A percentile compares a stretch with the other conserved stretches of the same genome.
Conservation (phyloP, 2,329 filamentous ascomycete genomes). For the Beauveria rudraprayagi region DNA sequence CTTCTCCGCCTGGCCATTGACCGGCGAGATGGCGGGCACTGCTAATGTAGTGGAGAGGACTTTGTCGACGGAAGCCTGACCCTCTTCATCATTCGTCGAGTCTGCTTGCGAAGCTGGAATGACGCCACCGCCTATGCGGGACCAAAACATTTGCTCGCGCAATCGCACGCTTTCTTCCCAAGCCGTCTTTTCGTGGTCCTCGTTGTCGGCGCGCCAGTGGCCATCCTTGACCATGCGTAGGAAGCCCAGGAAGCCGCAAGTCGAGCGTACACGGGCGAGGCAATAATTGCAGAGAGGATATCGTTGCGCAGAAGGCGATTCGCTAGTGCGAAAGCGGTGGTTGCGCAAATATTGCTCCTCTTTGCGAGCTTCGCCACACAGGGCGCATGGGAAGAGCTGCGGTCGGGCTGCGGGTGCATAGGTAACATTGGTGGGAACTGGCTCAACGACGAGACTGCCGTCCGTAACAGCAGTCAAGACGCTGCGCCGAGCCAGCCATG, state of each 20-base stretch:
- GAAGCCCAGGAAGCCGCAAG: slow-evolving; percentile 89
- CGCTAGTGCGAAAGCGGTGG: slow-evolving; percentile 82
- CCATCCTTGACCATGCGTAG: slow-evolving; percentile 86
- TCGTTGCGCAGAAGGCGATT: slow-evolving; percentile 76
- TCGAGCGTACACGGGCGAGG: slow-evolving; percentile 71
- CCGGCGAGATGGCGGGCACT: background rate
- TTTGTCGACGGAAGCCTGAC: background rate
- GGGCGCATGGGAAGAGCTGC: slow-evolving; percentile 62
- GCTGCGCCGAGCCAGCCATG: slow-evolving; percentile 83
- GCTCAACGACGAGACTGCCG: slow-evolving; percentile 82
- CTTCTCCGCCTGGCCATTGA: background rate
- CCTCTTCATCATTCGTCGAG: background rate
- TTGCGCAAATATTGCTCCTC: slow-evolving; percentile 65
- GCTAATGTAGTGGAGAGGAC: background rate
- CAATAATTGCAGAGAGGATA: slow-evolving; percentile 91
- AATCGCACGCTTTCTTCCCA: slow-evolving; percentile 93
- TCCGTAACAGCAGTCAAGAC: slow-evolving; percentile 78
- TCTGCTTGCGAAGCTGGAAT: slow-evolving; percentile 48
- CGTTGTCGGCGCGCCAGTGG: slow-evolving; percentile 76
- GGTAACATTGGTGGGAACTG: slow-evolving; percentile 56
- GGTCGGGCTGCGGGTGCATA: slow-evolving; percentile 42
- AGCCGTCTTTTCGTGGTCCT: slow-evolving; percentile 75
- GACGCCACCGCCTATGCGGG: slow-evolving; percentile 83
- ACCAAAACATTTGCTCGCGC: slow-evolving; percentile 96
- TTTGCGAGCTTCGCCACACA: slow-evolving; percentile 79